Evolutionary conservation across 371 early-diverging fungal species (phyloP), one percentile per base, ranked within the genome.

Genomic region (Lichtheimia ornata): DNA sequence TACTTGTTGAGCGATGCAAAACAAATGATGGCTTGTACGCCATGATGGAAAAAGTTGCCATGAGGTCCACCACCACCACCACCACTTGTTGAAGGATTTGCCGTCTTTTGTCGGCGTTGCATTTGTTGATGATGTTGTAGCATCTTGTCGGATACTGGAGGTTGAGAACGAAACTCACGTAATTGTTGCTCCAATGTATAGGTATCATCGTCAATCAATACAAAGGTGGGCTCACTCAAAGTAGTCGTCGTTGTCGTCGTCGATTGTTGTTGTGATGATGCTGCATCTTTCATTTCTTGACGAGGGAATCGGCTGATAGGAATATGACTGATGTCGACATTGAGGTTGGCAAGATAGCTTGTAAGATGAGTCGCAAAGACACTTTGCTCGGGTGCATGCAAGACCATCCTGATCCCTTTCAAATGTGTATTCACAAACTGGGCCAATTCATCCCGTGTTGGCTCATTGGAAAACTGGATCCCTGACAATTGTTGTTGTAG

Each of bases 1-100:
- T 82, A 85, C 12, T 84, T 83, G 15, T 69, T 59, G 14, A 85
- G 58, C 11, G 86, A 86, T 0, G 86, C 78, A 50, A 88, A 88
- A 52, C 81, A 79, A 22, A 88, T 73, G 43, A 88, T 74, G 42
- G 83, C 84, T 0, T 82, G 78, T 20, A 80, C 64, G 4, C 69
- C 59, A 28, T 70, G 63, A 13, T 72, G 66, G 11, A 65, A 45
- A 13, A 61, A 45, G 35, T 65, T 59, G 18, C 35, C 30, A 30
- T 30, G 30, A 17, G 47, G 47, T 6, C 20, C n/a, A 17, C 47
- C n/a, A n/a, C n/a, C n/a, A n/a, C n/a, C n/a, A n/a, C n/a, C 44
- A 43, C 12, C 12, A 43, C 44, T 43, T 14, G 44, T 18, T 13
- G n/a, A 22, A 18, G 47, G 22, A n/a, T 11, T 22, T 0, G 12